Evolutionary conservation across 192 early-diverging fungal genomes (phyloP).

Genomic region (Chytriomyces confervae): DNA sequence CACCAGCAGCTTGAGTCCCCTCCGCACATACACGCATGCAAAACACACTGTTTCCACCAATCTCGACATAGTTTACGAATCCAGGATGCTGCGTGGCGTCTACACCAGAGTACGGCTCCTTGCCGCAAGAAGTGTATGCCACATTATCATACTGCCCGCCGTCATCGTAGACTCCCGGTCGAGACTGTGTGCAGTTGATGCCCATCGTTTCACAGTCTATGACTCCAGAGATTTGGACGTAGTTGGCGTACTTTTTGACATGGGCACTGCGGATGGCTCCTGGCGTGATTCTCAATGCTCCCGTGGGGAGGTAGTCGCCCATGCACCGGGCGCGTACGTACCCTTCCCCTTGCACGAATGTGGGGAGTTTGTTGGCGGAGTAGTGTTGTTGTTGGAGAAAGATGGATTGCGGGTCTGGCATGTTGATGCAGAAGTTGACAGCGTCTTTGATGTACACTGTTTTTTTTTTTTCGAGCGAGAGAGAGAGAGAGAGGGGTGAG

Average conservation of each 20-base stretch:
- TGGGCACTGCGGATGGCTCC: constrained; percentile 37
- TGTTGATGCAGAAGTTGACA: background rate
- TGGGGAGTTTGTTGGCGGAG: constrained; percentile 5
- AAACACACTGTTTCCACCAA: constrained; percentile 40
- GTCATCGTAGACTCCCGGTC: constrained; percentile 36
- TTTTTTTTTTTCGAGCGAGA: background rate
- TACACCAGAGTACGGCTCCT: constrained; percentile 46
- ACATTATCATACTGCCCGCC: constrained; percentile 47
- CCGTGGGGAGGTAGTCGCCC: constrained; percentile 37
- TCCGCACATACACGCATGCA: constrained; percentile 41
- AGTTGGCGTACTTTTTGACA: constrained; percentile 26
- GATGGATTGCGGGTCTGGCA: background rate
- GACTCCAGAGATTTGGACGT: constrained; percentile 38
- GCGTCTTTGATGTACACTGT: constrained; percentile 28
- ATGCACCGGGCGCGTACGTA: constrained; percentile 42
- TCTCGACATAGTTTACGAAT: constrained; percentile 29
- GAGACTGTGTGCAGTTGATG: constrained; percentile 35
- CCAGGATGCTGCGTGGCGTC: constrained; percentile 19
- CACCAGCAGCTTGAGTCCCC: background rate
- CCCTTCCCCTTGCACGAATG: constrained; percentile 43
- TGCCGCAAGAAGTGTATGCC: constrained; percentile 38
- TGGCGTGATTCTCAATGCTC: constrained; percentile 28
- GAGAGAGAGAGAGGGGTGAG: background rate
- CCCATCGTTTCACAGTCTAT: constrained; percentile 35
- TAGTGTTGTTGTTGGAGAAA: constrained; percentile 30